Evolutionary conservation across 2,329 filamentous ascomycete genomes (phyloP).

Genomic region (Stachybotrys chartarum): DNA sequence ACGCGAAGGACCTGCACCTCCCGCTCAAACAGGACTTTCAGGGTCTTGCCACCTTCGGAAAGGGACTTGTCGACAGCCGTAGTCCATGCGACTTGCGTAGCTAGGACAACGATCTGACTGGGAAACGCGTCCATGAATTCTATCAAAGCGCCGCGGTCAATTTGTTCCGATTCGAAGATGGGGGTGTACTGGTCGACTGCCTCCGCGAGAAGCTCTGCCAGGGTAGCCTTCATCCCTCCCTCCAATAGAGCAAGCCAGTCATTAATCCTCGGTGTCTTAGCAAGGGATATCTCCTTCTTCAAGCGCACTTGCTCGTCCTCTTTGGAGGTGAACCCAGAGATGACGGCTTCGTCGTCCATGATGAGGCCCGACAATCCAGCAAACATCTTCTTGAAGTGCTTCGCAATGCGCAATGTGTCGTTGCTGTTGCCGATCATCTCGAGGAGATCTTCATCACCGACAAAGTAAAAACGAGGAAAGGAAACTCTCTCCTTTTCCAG

Average conservation of each 20-base stretch:
- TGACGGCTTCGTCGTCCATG: constrained; percentile 85
- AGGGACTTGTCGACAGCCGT: constrained; percentile 75
- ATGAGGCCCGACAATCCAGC: constrained; percentile 85
- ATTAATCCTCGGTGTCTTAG: constrained; percentile 94
- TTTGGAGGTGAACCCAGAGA: constrained; percentile 89
- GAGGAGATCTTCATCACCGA: constrained; percentile 94
- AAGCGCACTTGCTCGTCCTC: constrained; percentile 85
- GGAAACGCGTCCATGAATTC: constrained; percentile 81
- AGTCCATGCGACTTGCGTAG: constrained; percentile 91
- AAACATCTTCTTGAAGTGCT: constrained; percentile 99
- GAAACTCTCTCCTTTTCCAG: constrained; percentile 95
- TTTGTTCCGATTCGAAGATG: constrained; percentile 63
- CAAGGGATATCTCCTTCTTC: constrained; percentile 84
- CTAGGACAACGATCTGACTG: constrained; percentile 91
- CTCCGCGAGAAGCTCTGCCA: constrained; percentile 84
- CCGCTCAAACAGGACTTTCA: constrained; percentile 68
- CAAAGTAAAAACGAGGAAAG: constrained; percentile 98
- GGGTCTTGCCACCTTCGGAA: constrained; percentile 58
- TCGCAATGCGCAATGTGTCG: constrained; percentile 90
- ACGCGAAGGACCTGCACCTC: constrained; percentile 80
- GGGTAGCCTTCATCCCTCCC: constrained; percentile 84
- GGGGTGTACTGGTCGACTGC: constrained; percentile 76
- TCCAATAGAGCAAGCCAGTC: constrained; percentile 97
- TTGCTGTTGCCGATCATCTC: constrained; percentile 99
- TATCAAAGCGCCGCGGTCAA: constrained; percentile 65